Percentiles rank a stretch among this genome's conserved stretches.
Evolutionary conservation across 805 yeast genomes (phyloP).

Genomic region (Ogataea ganodermae): DNA sequence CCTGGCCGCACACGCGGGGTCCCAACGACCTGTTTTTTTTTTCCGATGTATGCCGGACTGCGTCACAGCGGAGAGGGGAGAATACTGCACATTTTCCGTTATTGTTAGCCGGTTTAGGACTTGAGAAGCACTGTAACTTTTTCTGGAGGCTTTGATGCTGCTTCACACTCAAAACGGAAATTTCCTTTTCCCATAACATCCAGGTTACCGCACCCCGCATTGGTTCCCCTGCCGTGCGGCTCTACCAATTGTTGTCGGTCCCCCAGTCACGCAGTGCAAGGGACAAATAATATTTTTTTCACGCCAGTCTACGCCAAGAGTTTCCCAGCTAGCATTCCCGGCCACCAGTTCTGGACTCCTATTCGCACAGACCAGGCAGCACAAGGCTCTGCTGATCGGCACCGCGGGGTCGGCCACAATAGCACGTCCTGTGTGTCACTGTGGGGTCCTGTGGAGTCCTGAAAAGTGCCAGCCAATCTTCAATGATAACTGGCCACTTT

Average conservation of each 20-base stretch:
- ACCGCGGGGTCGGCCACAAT: not conserved
- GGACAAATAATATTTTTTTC: not conserved
- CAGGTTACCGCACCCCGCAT: not conserved
- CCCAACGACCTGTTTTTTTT: not conserved
- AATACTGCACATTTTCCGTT: not conserved
- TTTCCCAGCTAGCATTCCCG: too few species aligned
- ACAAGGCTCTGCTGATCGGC: not conserved
- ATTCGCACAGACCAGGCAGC: not conserved
- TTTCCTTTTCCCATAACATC: not conserved
- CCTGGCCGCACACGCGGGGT: not conserved
- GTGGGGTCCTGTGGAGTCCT: not conserved
- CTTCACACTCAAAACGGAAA: not conserved
- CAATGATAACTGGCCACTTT: too few species aligned
- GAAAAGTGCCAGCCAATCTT: too few species aligned
- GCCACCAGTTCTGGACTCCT: too few species aligned
- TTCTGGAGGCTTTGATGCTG: not conserved
- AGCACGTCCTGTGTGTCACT: not conserved
- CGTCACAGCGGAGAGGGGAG: not conserved
- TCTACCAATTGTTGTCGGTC: not conserved
- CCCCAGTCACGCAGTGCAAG: not conserved
- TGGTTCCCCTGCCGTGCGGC: not conserved
- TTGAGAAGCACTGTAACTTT: not conserved
- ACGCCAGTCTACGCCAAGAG: not conserved
- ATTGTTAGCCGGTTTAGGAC: not conserved
- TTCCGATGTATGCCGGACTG: slow-evolving; percentile 7